These are phyloP conservation scores for Clonostachys solani DNA, from an alignment of 2,329 filamentous ascomycete species.

Conservation along the genomic window DNA sequence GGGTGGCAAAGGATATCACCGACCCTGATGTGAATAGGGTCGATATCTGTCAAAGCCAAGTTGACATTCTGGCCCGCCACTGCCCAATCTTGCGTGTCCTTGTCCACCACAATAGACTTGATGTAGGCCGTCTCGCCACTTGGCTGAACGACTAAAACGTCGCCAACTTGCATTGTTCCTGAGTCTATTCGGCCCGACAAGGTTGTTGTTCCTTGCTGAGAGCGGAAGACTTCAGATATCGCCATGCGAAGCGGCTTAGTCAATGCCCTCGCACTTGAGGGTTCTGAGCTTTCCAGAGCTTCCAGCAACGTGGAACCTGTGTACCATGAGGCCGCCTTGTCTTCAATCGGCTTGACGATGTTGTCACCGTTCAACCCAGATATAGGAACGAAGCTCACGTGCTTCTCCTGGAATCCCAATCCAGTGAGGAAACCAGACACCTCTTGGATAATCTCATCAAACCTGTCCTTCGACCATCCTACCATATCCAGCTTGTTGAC, in stretches of 20 bases:
- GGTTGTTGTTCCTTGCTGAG: conserved; percentile 76
- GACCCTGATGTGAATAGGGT: conserved; percentile 73
- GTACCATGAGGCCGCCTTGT: conserved; percentile 70
- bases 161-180: conserved; percentile 80
- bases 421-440: conserved; percentile 77
- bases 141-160: conserved; percentile 74
- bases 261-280: conserved; percentile 60
- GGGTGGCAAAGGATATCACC: conserved; percentile 84
- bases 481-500: conserved; percentile 94
- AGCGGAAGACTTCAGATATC: conserved; percentile 82
- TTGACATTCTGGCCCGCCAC: conserved; percentile 87
- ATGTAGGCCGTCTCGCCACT: conserved; percentile 76
- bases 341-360: conserved; percentile 57
- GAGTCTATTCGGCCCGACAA: conserved; percentile 83
- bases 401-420: conserved; percentile 77
- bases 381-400: conserved; percentile 83
- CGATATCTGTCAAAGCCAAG: conserved; percentile 81
- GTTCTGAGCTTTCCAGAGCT: conserved; percentile 79
- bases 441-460: conserved; percentile 80
- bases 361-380: conserved; percentile 90
- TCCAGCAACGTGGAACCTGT: conserved; percentile 73
- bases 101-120: conserved; percentile 76
- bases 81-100: conserved; percentile 75
- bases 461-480: conserved; percentile 76
- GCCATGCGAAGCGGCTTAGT: conserved; percentile 81